phyloP scores from a whole-genome alignment of 768 basidiomycete species.

The Amyloporia xantha region DNA sequence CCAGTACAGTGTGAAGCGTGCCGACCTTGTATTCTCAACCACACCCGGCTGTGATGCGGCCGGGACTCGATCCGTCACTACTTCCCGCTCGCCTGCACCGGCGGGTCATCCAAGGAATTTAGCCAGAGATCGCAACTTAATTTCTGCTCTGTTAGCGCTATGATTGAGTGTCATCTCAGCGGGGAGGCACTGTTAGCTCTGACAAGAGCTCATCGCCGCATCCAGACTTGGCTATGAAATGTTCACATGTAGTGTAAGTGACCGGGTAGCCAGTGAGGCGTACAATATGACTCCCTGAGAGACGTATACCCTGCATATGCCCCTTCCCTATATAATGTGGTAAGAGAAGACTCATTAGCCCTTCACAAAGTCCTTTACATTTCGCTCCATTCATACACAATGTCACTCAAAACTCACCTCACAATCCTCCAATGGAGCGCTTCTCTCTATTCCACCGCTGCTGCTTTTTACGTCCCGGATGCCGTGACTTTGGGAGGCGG shows the following conservation, averaged over 20 bases:
- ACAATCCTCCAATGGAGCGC: constrained; percentile 51
- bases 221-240: not conserved
- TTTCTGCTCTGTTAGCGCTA: not conserved
- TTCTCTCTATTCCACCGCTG: constrained; percentile 35
- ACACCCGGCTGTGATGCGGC: not conserved
- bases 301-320: not conserved
- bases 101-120: not conserved
- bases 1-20: not conserved
- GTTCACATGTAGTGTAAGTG: not conserved
- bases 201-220: not conserved
- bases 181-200: not conserved
- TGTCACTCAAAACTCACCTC: constrained; percentile 41
- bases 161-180: not conserved
- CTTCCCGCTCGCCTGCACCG: not conserved
- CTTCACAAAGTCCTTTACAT: not conserved
- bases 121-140: not conserved
- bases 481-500: constrained; percentile 32
- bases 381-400: constrained; percentile 2
- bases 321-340: not conserved
- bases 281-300: not conserved
- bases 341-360: not conserved
- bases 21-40: not conserved
- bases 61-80: not conserved
- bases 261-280: not conserved
- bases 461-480: constrained; percentile 53